phyloP scores from a whole-genome alignment of 768 basidiomycete species.

The Lanmaoa pseudosensibilis region DNA sequence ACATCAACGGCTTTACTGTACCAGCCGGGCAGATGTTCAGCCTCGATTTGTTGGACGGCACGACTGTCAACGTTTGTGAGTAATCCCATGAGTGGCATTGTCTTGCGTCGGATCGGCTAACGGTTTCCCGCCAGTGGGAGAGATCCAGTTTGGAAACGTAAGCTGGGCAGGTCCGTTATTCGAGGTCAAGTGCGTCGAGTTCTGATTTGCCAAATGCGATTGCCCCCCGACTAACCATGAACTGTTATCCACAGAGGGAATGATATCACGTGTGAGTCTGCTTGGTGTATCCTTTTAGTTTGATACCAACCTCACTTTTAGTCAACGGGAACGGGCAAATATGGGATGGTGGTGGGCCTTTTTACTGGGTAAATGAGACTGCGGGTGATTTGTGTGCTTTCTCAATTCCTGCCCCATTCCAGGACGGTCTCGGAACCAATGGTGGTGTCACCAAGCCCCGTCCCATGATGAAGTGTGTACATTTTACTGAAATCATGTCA shows the following conservation, averaged over 20 bases:
- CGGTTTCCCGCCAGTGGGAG: constrained; percentile 41
- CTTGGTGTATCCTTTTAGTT: neutral
- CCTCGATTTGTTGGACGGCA: constrained; percentile 44
- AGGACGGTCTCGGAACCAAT: constrained; percentile 27
- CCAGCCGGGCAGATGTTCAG: constrained; percentile 52
- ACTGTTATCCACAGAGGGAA: constrained; percentile 37
- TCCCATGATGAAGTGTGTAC: constrained; percentile 41
- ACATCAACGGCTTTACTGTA: constrained; percentile 56
- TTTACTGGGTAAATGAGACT: constrained; percentile 39
- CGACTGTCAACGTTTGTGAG: constrained; percentile 59
- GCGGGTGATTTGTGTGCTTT: neutral
- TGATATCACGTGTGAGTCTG: constrained; percentile 44
- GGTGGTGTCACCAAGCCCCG: constrained; percentile 24
- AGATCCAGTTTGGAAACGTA: constrained; percentile 53
- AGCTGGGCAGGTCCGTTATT: constrained; percentile 58
- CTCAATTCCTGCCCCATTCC: neutral
- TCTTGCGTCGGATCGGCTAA: neutral
- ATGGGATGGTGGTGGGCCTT: constrained; percentile 44
- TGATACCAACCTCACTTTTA: neutral
- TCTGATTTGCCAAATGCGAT: neutral
- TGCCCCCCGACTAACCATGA: neutral
- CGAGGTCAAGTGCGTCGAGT: constrained; percentile 42
- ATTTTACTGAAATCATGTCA: neutral
- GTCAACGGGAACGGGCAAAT: constrained; percentile 42
- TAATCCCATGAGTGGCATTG: neutral